These are phyloP conservation scores for Naganishia friedmannii DNA, from an alignment of 768 basidiomycete species.

Conservation along the genomic window DNA sequence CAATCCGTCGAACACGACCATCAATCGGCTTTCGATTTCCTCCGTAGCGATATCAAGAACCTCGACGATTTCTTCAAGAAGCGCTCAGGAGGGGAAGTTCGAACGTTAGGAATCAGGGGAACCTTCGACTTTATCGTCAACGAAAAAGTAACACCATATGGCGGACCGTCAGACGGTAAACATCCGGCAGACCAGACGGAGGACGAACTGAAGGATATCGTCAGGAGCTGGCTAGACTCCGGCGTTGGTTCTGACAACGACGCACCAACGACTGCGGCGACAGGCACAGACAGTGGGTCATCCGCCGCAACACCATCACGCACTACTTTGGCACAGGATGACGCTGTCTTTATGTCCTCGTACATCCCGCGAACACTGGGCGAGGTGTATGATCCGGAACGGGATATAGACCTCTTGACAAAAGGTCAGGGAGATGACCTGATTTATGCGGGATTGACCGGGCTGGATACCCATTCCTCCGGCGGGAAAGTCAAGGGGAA, in stretches of 20 bases:
- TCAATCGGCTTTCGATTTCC: slow-evolving; percentile 91
- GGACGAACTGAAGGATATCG: slow-evolving; percentile 33
- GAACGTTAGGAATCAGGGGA: slow-evolving; percentile 70
- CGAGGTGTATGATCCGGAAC: slow-evolving; percentile 90
- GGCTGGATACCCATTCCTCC: slow-evolving; percentile 54
- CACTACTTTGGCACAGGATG: slow-evolving; percentile 56
- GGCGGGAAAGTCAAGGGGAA: slow-evolving; percentile 32
- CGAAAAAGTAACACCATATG: slow-evolving; percentile 48
- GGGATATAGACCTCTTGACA: slow-evolving; percentile 74
- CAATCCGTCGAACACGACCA: slow-evolving; percentile 99
- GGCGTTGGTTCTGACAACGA: slow-evolving; percentile 29
- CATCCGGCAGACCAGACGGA: slow-evolving; percentile 34
- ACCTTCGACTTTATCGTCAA: slow-evolving; percentile 86
- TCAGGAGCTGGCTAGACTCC: slow-evolving; percentile 53
- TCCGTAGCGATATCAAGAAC: slow-evolving; percentile 86
- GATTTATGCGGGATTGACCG: slow-evolving; percentile 85
- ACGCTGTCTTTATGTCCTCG: slow-evolving; percentile 80
- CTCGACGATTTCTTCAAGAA: slow-evolving; percentile 86
- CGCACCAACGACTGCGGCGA: slow-evolving; percentile 26
- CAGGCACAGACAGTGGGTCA: background rate
- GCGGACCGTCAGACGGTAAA: slow-evolving; percentile 33
- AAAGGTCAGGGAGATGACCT: slow-evolving; percentile 68
- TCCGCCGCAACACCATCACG: background rate
- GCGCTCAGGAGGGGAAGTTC: slow-evolving; percentile 60
- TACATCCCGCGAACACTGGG: slow-evolving; percentile 91